These are phyloP conservation scores for Mycena pura DNA, from an alignment of 768 basidiomycete genomes.

Conservation along the genomic window DNA sequence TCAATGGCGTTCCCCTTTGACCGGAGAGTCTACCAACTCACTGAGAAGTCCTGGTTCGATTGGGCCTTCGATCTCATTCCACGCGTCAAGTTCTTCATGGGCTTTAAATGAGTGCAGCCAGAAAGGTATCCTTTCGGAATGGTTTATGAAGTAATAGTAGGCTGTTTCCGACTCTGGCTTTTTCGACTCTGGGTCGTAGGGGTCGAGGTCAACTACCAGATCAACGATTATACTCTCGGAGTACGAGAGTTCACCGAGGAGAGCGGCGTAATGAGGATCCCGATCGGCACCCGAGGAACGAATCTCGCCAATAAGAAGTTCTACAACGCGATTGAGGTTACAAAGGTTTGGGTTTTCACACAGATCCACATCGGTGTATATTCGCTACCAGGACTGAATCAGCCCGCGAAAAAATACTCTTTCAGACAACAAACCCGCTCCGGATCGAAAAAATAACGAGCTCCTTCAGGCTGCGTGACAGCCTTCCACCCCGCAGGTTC, in stretches of 20 bases:
- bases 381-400: background rate
- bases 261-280: conserved; percentile 1
- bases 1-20: background rate
- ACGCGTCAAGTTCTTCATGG: conserved; percentile 15
- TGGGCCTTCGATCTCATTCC: background rate
- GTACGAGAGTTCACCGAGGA: background rate
- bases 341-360: background rate
- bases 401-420: background rate
- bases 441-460: conserved; percentile 19
- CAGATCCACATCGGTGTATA: conserved; percentile 21
- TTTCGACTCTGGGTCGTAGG: background rate
- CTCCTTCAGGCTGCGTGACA: conserved; percentile 21
- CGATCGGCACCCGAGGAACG: background rate
- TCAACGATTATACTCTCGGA: background rate
- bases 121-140: conserved; percentile 42
- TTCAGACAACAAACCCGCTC: background rate
- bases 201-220: conserved; percentile 16
- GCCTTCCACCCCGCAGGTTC: conserved; percentile 2
- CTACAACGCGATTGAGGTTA: conserved; percentile 4
- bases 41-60: conserved; percentile 7
- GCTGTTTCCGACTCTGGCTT: background rate
- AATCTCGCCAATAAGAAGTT: background rate
- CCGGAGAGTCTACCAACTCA: background rate
- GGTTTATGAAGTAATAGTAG: conserved; percentile 52
- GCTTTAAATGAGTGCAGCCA: conserved; percentile 45